Percentiles rank a stretch among this genome's conserved stretches.
Evolutionary conservation across 2,329 filamentous ascomycete genomes (phyloP).

Genomic region (Colletotrichum musae): DNA sequence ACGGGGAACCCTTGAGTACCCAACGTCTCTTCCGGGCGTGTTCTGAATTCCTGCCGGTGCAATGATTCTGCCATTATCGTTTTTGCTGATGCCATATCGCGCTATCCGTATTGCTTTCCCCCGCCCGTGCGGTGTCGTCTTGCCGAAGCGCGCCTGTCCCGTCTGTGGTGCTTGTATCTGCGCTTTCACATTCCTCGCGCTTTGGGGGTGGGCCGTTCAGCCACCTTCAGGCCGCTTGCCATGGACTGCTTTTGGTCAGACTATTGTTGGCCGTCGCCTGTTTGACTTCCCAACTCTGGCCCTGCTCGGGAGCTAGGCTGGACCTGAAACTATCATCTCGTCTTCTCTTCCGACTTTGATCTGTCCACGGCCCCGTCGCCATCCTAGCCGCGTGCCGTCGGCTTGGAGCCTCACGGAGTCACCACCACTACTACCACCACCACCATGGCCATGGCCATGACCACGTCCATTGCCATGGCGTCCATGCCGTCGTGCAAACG

Average conservation of each 20-base stretch:
- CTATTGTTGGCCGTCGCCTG: constrained; percentile 33
- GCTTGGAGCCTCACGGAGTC: constrained; percentile 28
- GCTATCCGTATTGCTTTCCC: constrained; percentile 23
- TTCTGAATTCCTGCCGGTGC: constrained; percentile 29
- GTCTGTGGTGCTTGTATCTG: not conserved
- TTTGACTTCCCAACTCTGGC: constrained; percentile 30
- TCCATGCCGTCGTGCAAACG: constrained; percentile 35
- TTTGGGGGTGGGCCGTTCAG: constrained; percentile 33
- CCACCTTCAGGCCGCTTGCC: constrained; percentile 35
- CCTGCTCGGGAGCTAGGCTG: constrained; percentile 34
- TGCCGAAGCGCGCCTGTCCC: constrained; percentile 33
- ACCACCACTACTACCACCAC: constrained; percentile 20
- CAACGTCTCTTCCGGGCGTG: not conserved
- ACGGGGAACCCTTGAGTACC: not conserved
- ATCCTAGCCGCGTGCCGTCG: constrained; percentile 30
- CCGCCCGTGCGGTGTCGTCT: constrained; percentile 34
- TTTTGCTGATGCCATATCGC: constrained; percentile 37
- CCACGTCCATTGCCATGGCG: constrained; percentile 27
- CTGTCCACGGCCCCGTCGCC: constrained; percentile 36
- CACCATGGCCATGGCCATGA: constrained; percentile 21
- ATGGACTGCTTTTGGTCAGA: constrained; percentile 31
- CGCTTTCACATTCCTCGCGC: constrained; percentile 16
- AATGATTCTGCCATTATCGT: constrained; percentile 37
- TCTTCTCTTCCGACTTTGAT: constrained; percentile 32
- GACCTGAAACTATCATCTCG: constrained; percentile 40